Conservation (phyloP, 2,329 filamentous ascomycete genomes). For the Chaetomium sp. region DNA sequence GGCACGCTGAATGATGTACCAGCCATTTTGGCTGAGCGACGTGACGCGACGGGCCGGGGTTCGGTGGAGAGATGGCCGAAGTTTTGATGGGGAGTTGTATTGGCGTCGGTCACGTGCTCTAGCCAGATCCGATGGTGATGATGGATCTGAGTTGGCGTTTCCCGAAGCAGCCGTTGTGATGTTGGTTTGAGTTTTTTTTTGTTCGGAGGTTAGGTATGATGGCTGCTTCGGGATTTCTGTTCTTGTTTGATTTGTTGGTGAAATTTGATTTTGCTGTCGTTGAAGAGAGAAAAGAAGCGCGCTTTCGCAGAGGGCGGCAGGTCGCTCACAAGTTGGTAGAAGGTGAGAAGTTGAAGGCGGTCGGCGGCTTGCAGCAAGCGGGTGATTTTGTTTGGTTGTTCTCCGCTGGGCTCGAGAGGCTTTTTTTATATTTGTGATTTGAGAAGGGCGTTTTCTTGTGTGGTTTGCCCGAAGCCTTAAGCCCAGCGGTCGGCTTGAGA, state of each 20-base stretch:
- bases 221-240: not conserved
- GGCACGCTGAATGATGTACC: conserved; percentile 26
- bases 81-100: not conserved
- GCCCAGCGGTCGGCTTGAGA: conserved; percentile 1
- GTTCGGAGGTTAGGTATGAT: not conserved
- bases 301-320: not conserved
- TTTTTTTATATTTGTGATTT: not conserved
- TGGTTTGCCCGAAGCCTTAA: not conserved
- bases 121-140: not conserved
- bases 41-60: not conserved
- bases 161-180: not conserved
- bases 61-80: conserved; percentile 6
- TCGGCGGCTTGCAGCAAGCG: conserved; percentile 1
- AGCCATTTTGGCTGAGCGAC: conserved; percentile 19
- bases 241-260: not conserved
- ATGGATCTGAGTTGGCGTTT: not conserved
- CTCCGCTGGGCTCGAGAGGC: not conserved
- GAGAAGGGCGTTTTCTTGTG: conserved; percentile 1
- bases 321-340: not conserved
- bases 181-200: not conserved
- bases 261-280: not conserved
- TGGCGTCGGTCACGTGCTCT: conserved; percentile 14
- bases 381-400: not conserved
- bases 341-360: not conserved
- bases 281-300: not conserved